Evolutionary conservation across 768 basidiomycete species (phyloP), one percentile per base, ranked within the genome.

Genomic region (Suillus decipiens): DNA sequence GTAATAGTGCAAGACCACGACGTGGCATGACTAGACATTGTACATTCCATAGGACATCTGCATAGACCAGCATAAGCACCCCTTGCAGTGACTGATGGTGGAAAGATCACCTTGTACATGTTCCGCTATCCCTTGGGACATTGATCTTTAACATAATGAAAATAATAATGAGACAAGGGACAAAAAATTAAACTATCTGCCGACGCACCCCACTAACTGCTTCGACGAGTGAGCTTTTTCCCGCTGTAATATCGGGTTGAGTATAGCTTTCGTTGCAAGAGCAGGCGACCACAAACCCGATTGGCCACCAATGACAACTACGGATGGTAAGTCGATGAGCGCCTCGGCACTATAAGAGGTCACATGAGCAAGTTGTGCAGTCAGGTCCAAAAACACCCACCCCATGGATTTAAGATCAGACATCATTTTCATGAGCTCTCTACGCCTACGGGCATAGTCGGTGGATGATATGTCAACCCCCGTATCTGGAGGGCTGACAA

Each of bases 281-380:
- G 24, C 39, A 51, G 61, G 42, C 2, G 19, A 48, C 17, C 36
- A 63, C 67, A 72, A 72, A n/a, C 82, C 85, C 8, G 82, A 80
- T 69, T 85, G 85, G 50, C 82, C 83, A 15, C 84, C 84, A 43
- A 84, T 82, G 47, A 84, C 81, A 22, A 79, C 79, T 50, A 85
- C 80, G 9, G 81, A 72, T 9, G 84, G 82, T 6, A 85, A 70
- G 61, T 85, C 82, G 12, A 84, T 68, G 28, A 82, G 79, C 4
- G 73, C 74, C 69, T 83, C 79, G 2, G 78, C 76, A 1, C 81
- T 81, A 33, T 28, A 51, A 12, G 57, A 36, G n/a, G 7, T 55
- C 34, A 17, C 8, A 53, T 60, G 67, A 61, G n/a, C 15, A 59
- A 47, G 56, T 1, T 42, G 42, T 41, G 17, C 14, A 33, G 22